These are phyloP conservation scores for Lentinula detonsa DNA, from an alignment of 768 basidiomycete species.

Conservation along the genomic window DNA sequence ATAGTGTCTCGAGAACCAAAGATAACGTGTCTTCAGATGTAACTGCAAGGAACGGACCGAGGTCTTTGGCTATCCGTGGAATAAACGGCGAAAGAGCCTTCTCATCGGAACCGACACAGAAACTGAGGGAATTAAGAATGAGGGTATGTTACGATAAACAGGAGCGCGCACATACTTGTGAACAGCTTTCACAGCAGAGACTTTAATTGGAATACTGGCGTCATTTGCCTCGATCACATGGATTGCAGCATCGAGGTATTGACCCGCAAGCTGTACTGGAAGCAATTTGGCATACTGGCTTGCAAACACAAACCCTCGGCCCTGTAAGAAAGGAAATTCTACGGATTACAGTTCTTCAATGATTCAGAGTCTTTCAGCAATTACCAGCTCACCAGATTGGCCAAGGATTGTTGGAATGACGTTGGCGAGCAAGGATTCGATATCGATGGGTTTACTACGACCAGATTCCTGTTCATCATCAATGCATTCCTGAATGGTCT, in stretches of 20 bases:
- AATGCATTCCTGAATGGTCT: constrained; percentile 67
- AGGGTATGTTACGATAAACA: not conserved
- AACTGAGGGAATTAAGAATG: constrained; percentile 31
- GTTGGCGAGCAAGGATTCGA: constrained; percentile 67
- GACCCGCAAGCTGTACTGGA: constrained; percentile 64
- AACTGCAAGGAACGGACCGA: constrained; percentile 76
- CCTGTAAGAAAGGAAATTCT: constrained; percentile 93
- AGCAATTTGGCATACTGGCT: constrained; percentile 79
- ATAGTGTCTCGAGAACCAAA: constrained; percentile 80
- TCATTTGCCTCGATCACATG: constrained; percentile 73
- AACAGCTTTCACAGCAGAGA: constrained; percentile 90
- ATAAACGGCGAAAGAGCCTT: constrained; percentile 59
- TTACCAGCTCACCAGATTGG: constrained; percentile 55
- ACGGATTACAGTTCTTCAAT: not conserved
- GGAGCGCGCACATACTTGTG: constrained; percentile 63
- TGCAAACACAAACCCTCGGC: constrained; percentile 91
- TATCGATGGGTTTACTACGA: constrained; percentile 63
- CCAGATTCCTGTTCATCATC: constrained; percentile 71
- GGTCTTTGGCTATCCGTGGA: constrained; percentile 67
- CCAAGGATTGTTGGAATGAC: constrained; percentile 74
- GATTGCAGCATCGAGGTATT: constrained; percentile 85
- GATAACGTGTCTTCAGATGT: constrained; percentile 87
- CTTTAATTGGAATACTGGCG: constrained; percentile 81
- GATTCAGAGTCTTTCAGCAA: not conserved
- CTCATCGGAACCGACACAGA: constrained; percentile 61